These are phyloP conservation scores for Beauveria scarabaeidicola DNA, from an alignment of 2,329 filamentous ascomycete genomes.

Conservation along the genomic window DNA sequence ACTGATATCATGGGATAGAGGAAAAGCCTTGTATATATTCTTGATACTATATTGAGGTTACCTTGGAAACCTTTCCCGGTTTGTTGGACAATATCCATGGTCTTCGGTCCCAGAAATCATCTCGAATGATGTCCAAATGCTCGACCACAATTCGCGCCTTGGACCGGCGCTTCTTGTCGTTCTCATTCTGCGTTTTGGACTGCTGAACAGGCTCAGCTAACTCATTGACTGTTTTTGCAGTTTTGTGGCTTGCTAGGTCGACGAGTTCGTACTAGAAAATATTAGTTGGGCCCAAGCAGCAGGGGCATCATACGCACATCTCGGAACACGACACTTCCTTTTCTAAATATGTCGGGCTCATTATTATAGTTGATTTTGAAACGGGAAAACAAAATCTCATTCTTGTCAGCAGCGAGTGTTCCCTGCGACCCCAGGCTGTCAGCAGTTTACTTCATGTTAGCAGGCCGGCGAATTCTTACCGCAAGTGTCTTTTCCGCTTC, in stretches of 20 bases:
- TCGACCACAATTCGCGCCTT: constrained; percentile 77
- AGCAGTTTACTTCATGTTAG: constrained; percentile 8
- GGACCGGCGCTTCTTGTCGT: constrained; percentile 67
- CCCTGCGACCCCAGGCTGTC: constrained; percentile 43
- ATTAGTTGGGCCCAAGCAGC: constrained; percentile 17
- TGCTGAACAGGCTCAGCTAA: constrained; percentile 45
- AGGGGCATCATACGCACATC: constrained; percentile 48
- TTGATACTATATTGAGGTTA: constrained; percentile 29
- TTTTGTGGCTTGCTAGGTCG: constrained; percentile 44
- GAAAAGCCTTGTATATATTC: neutral
- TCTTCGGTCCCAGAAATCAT: constrained; percentile 83
- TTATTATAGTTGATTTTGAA: constrained; percentile 98
- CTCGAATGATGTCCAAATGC: constrained; percentile 89
- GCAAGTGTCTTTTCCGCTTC: constrained; percentile 76
- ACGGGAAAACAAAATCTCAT: constrained; percentile 83
- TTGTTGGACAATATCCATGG: constrained; percentile 77
- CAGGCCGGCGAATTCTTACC: constrained; percentile 34
- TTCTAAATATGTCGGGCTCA: constrained; percentile 84
- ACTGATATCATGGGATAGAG: neutral
- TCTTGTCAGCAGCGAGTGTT: constrained; percentile 79
- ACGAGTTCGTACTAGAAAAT: constrained; percentile 57
- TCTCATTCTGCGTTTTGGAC: constrained; percentile 76
- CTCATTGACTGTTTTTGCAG: constrained; percentile 37
- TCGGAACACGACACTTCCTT: constrained; percentile 83
- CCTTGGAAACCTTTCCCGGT: constrained; percentile 61